Conservation (phyloP, 805 yeast genomes). For the Isabelozyma pseudorhagii region DNA sequence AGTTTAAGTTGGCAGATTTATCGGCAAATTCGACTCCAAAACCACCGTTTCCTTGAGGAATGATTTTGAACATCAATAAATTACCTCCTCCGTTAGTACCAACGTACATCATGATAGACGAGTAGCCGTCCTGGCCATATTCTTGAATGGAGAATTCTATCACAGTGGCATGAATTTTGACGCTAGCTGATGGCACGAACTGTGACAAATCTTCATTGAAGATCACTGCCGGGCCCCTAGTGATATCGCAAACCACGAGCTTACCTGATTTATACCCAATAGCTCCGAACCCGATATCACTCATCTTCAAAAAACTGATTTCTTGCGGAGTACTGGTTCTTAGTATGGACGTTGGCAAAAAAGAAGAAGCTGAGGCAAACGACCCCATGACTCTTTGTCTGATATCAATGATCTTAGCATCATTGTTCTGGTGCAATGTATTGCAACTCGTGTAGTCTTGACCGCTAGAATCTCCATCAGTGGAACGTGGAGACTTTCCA, state of each 20-base stretch:
- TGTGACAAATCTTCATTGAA: slow-evolving; percentile 31
- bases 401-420: slow-evolving; percentile 46
- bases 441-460: slow-evolving; percentile 26
- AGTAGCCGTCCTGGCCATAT: slow-evolving; percentile 61
- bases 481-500: slow-evolving; percentile 32
- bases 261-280: slow-evolving; percentile 77
- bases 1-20: slow-evolving; percentile 34
- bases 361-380: slow-evolving; percentile 26
- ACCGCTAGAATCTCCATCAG: slow-evolving; percentile 7
- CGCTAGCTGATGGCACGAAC: slow-evolving; percentile 26
- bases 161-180: slow-evolving; percentile 44
- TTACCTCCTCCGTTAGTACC: slow-evolving; percentile 79
- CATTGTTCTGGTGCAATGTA: slow-evolving; percentile 29
- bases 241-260: slow-evolving; percentile 64
- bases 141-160: slow-evolving; percentile 75
- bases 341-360: slow-evolving; percentile 31
- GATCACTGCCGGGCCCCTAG: slow-evolving; percentile 73
- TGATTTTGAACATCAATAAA: slow-evolving; percentile 57
- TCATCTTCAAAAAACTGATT: slow-evolving; percentile 62
- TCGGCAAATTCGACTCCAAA: slow-evolving; percentile 55
- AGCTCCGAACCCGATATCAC: slow-evolving; percentile 81
- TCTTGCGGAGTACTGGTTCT: slow-evolving; percentile 32
- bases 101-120: slow-evolving; percentile 67
- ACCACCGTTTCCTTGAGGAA: slow-evolving; percentile 60
- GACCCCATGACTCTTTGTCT: slow-evolving; percentile 49